These are phyloP conservation scores for Coemansia sp. DNA, from an alignment of 192 early-diverging fungal genomes.

Conservation along the genomic window DNA sequence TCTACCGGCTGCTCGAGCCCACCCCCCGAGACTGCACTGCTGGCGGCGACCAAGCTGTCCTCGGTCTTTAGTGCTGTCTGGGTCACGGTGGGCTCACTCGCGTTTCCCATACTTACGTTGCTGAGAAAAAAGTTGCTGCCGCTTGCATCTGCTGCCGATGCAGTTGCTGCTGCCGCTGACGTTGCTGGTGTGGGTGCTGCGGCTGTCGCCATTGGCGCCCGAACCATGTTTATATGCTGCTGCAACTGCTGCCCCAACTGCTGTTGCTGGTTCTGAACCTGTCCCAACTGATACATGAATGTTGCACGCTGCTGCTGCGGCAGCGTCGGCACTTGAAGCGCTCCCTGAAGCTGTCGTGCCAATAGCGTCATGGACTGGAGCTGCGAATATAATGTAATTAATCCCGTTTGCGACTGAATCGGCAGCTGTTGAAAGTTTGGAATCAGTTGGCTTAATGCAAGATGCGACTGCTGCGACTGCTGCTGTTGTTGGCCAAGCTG, in stretches of 20 bases:
- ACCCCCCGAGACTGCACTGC: conserved; percentile 27
- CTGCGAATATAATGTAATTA: conserved; percentile 16
- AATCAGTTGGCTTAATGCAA: conserved; percentile 8
- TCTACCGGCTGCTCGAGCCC: conserved; percentile 21
- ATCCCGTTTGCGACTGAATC: conserved; percentile 29
- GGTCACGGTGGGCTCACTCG: conserved; percentile 34
- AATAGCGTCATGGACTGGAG: conserved; percentile 1
- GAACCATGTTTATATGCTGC: neutral
- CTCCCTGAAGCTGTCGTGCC: conserved; percentile 12
- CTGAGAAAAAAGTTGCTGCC: neutral
- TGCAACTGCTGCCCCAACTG: neutral
- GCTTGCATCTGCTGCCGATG: neutral
- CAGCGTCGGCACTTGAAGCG: conserved; percentile 10
- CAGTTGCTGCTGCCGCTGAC: neutral
- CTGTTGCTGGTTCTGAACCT: conserved; percentile 14
- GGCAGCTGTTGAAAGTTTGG: conserved; percentile 27
- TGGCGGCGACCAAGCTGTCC: conserved; percentile 11
- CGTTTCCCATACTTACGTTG: conserved; percentile 39
- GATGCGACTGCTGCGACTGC: conserved; percentile 21
- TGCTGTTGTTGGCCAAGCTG: conserved; percentile 8
- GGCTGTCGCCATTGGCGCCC: neutral
- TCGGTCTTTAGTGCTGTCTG: conserved; percentile 23
- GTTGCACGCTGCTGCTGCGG: conserved; percentile 27
- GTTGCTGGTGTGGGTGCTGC: conserved; percentile 12
- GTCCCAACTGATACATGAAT: conserved; percentile 9